Conservation (phyloP, 1,139 yeast species). For the Yamadazyma membranifaciens region DNA sequence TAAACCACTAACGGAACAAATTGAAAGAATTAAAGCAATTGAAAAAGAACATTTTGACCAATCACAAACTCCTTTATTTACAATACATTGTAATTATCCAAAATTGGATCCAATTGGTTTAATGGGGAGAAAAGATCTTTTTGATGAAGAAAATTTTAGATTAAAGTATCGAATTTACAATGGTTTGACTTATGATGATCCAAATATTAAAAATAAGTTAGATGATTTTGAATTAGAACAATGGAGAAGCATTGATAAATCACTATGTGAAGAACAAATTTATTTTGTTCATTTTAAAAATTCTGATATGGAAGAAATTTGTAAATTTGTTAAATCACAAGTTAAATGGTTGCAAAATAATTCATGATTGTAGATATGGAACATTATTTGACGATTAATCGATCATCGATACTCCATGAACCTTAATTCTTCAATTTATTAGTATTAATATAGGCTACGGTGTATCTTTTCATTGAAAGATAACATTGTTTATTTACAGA, state of each 20-base stretch:
- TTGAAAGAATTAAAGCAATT: constrained; percentile 19
- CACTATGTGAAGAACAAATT: constrained; percentile 24
- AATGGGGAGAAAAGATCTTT: constrained; percentile 25
- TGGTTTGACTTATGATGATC: constrained; percentile 23
- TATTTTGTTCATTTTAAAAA: constrained; percentile 27
- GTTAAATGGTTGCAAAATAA: constrained; percentile 22
- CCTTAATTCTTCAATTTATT: too few species aligned
- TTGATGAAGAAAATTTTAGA: constrained; percentile 23
- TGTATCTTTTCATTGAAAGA: too few species aligned
- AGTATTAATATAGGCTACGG: too few species aligned
- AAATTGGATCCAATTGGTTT: constrained; percentile 34
- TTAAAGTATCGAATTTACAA: constrained; percentile 32
- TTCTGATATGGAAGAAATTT: constrained; percentile 22
- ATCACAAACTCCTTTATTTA: constrained; percentile 22
- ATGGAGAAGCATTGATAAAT: constrained; percentile 30
- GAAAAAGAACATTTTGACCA: constrained; percentile 18
- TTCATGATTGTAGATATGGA: neutral
- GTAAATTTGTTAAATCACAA: constrained; percentile 29
- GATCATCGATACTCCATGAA: too few species aligned
- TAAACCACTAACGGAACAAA: constrained; percentile 20
- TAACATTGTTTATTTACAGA: too few species aligned
- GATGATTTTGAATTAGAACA: constrained; percentile 35
- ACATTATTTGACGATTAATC: too few species aligned
- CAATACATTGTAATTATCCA: constrained; percentile 41
- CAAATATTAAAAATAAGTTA: constrained; percentile 14